phyloP scores from a whole-genome alignment of 2,329 filamentous ascomycete genomes.

The Neofusicoccum parvum region DNA sequence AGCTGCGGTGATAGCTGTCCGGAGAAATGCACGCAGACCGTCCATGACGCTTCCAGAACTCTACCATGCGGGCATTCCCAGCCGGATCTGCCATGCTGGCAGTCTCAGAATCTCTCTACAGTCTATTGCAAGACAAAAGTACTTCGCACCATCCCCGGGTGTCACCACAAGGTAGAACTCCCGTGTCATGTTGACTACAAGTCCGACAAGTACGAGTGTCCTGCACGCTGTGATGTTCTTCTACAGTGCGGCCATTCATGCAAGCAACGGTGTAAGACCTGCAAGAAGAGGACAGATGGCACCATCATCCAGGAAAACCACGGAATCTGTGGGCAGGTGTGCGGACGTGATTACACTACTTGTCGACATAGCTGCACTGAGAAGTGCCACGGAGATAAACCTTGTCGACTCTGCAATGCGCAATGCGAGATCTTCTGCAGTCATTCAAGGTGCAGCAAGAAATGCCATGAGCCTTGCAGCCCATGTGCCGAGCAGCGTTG shows the following conservation, averaged over 20 bases:
- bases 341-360: conserved; percentile 53
- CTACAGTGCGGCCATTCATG: conserved; percentile 1
- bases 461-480: conserved; percentile 62
- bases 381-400: conserved; percentile 54
- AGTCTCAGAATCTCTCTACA: conserved; percentile 43
- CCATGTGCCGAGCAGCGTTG: conserved; percentile 63
- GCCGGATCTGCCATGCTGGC: conserved; percentile 26
- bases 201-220: conserved; percentile 50
- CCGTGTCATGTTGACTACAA: conserved; percentile 55
- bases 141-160: conserved; percentile 54
- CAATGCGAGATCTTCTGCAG: conserved; percentile 60
- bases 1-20: conserved; percentile 34
- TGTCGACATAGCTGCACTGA: conserved; percentile 60
- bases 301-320: conserved; percentile 41
- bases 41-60: conserved; percentile 24
- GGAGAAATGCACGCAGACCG: conserved; percentile 26
- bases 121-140: conserved; percentile 56
- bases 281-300: conserved; percentile 35
- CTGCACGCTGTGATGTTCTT: conserved; percentile 46
- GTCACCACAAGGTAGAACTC: conserved; percentile 56
- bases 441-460: conserved; percentile 58
- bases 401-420: conserved; percentile 52
- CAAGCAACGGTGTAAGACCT: neutral
- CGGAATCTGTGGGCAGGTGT: conserved; percentile 49
- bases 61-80: conserved; percentile 35